Evolutionary conservation across 495 filamentous ascomycete species (phyloP).

Genomic region (Neurospora hispaniola): DNA sequence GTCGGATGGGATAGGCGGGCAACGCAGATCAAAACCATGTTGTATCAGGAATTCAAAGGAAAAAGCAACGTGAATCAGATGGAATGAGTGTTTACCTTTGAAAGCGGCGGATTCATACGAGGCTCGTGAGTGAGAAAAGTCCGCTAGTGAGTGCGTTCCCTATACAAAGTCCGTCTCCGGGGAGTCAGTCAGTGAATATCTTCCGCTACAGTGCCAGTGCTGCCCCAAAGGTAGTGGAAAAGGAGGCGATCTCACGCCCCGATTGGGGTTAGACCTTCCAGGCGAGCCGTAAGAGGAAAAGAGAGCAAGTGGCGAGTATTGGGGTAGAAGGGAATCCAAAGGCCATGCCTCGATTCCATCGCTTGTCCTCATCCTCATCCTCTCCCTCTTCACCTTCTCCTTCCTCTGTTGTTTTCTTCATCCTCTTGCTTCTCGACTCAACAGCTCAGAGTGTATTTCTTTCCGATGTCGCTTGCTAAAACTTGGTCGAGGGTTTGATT

Average conservation of each 20-base stretch:
- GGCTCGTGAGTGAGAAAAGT: conserved; percentile 16
- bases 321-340: neutral
- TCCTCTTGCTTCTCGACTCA: neutral
- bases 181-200: neutral
- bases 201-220: neutral
- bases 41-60: neutral
- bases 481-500: conserved; percentile 17
- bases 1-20: neutral
- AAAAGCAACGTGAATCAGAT: neutral
- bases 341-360: neutral
- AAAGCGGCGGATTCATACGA: conserved; percentile 41
- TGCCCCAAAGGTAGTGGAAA: neutral
- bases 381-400: neutral
- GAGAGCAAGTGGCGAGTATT: neutral
- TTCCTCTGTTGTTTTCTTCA: neutral
- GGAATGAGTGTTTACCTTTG: conserved; percentile 28
- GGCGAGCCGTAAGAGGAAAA: neutral
- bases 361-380: neutral
- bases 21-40: conserved; percentile 3
- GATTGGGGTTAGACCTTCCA: neutral
- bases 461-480: conserved; percentile 10
- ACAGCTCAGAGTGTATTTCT: neutral
- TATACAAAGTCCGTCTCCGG: conserved; percentile 5
- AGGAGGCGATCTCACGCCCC: neutral
- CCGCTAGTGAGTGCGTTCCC: conserved; percentile 14